Percentiles rank a stretch among this genome's conserved stretches.
Conservation (phyloP, 352 stramenopile species). For the Pythium brachiatum region DNA sequence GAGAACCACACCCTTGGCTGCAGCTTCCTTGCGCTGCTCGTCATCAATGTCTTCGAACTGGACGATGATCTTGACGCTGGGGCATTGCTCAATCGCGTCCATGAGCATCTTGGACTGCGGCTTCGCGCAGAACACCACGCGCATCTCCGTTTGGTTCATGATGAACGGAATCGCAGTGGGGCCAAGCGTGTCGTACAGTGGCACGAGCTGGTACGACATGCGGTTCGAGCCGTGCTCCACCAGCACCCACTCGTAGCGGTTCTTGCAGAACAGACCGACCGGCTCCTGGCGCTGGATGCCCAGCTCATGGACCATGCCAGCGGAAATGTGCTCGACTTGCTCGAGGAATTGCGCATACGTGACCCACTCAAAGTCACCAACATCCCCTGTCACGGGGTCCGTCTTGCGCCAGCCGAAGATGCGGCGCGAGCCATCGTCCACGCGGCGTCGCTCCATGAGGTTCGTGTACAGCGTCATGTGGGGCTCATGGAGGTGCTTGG, state of each 20-base stretch:
- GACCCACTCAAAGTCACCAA: constrained; percentile 52
- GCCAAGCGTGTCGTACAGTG: constrained; percentile 82
- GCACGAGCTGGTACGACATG: constrained; percentile 67
- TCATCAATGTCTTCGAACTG: constrained; percentile 50
- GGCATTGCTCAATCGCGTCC: constrained; percentile 41
- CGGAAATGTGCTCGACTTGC: constrained; percentile 40
- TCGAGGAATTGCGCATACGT: constrained; percentile 58
- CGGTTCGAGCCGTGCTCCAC: constrained; percentile 63
- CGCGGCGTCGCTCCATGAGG: constrained; percentile 35
- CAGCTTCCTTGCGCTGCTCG: constrained; percentile 28
- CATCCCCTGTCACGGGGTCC: constrained; percentile 35
- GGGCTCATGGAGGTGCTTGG: constrained; percentile 31
- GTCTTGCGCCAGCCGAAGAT: constrained; percentile 56
- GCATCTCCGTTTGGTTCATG: constrained; percentile 75
- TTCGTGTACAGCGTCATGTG: constrained; percentile 55
- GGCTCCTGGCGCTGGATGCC: constrained; percentile 41
- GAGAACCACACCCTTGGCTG: constrained; percentile 36
- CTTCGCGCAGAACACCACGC: constrained; percentile 62
- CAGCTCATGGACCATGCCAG: constrained; percentile 37
- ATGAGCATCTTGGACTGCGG: constrained; percentile 55
- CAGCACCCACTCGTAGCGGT: constrained; percentile 66
- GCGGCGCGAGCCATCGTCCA: constrained; percentile 47
- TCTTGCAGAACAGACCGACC: constrained; percentile 72
- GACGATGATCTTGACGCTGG: constrained; percentile 49
- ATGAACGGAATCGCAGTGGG: constrained; percentile 68